Evolutionary conservation across 2,329 filamentous ascomycete species (phyloP).

Genomic region (Calonectria hawksworthii): DNA sequence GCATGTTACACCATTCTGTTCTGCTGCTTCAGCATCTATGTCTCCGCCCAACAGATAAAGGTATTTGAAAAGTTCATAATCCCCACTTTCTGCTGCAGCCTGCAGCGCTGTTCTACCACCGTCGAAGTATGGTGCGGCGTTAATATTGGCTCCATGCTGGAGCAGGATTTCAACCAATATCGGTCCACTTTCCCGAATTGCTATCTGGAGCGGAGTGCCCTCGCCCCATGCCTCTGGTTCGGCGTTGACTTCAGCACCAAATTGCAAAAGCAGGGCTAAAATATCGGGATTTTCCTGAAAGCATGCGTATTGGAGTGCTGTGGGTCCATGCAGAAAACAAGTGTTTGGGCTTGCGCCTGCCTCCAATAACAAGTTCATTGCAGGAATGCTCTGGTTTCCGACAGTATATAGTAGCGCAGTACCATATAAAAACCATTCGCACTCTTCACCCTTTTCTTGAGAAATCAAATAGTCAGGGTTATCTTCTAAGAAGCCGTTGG

Average conservation of each 20-base stretch:
- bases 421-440: no score
- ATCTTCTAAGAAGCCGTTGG: not conserved
- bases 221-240: not conserved
- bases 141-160: not conserved
- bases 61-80: not conserved
- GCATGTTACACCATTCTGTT: not conserved
- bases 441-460: no score
- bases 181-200: not conserved
- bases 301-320: not conserved
- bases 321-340: not conserved
- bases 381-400: not conserved
- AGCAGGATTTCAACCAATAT: not conserved
- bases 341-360: not conserved
- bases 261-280: not conserved
- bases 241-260: not conserved
- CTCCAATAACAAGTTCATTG: not conserved
- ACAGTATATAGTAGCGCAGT: not conserved
- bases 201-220: not conserved
- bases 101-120: not conserved
- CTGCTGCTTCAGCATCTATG: not conserved
- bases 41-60: not conserved
- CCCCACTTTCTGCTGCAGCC: not conserved
- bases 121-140: not conserved
- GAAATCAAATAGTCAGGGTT: no score
- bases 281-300: not conserved